These are phyloP conservation scores for Rhizopus arrhizus DNA, from an alignment of 371 early-diverging fungal genomes.

Conservation along the genomic window DNA sequence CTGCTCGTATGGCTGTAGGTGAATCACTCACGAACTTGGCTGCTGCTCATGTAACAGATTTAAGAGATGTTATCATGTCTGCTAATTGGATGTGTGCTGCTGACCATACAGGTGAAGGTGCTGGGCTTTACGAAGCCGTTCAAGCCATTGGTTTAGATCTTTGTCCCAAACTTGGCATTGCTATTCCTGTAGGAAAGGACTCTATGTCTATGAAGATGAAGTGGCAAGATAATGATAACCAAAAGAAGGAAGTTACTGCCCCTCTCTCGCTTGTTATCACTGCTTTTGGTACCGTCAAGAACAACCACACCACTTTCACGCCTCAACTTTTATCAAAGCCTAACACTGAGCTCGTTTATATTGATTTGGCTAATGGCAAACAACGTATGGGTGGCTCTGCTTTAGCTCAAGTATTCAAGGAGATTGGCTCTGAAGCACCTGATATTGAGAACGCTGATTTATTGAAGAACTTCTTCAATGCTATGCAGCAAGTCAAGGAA, in stretches of 20 bases:
- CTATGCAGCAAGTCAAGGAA: constrained; percentile 64
- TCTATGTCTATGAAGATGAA: constrained; percentile 98
- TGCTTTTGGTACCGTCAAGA: constrained; percentile 84
- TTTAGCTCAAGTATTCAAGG: constrained; percentile 90
- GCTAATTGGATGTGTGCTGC: constrained; percentile 99
- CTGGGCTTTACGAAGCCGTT: constrained; percentile 91
- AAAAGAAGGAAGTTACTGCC: constrained; percentile 72
- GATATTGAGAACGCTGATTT: constrained; percentile 80
- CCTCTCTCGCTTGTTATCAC: constrained; percentile 92
- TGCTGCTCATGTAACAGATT: constrained; percentile 78
- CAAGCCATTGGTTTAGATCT: constrained; percentile 91
- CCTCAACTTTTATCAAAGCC: constrained; percentile 73
- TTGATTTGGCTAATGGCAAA: constrained; percentile 85
- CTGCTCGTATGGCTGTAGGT: constrained; percentile 94
- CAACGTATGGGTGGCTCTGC: constrained; percentile 92
- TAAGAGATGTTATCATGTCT: constrained; percentile 78
- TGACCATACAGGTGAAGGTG: constrained; percentile 88
- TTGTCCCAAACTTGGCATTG: constrained; percentile 89
- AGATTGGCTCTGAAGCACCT: constrained; percentile 80
- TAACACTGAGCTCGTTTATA: constrained; percentile 69
- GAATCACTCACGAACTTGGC: constrained; percentile 90
- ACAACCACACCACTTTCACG: constrained; percentile 84
- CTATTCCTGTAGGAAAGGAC: constrained; percentile 98
- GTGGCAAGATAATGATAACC: constrained; percentile 65
- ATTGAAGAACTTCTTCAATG: constrained; percentile 80